Evolutionary conservation across 228 moss, liverwort and hornwort species (phyloP), one percentile per base, ranked within the genome.

Genomic region (Sphagnum fallax): DNA sequence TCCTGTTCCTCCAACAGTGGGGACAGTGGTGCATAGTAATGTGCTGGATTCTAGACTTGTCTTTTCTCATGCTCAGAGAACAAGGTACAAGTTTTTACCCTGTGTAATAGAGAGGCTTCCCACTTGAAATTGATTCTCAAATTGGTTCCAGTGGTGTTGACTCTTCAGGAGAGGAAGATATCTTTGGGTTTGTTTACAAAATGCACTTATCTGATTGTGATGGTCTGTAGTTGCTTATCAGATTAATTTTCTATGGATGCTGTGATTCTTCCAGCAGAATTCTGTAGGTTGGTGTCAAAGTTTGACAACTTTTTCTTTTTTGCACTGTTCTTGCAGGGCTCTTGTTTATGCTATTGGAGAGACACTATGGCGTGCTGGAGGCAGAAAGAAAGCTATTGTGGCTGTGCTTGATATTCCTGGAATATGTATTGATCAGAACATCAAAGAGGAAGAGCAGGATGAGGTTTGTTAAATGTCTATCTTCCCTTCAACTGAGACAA

Each of bases 341-440:
- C 80, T 98, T 72, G 87, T 98, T 53, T 82, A 90, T 66, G 98
- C 92, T 50, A 91, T 98, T 88, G 94, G 92, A 58, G 98, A 98
- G 79, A 90, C 98, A 50, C 77, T 98, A 60, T 98, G 98, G 98
- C 90, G 83, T 80, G 92, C 98, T 60, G 98, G 98, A 75, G 89
- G 86, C 48, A 88, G 86, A 75, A 75, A 73, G 52, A 89, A 84
- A 79, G 94, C 98, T 72, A 79, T 90, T 53, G 79, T 98, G 74
- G 89, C 93, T 72, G 82, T 94, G 58, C 84, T 98, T 52, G 98
- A 94, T 77, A 87, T 92, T 75, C 92, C 92, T 64, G 90, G 87
- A 78, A 75, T 89, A 49, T 75, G 77, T 76, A 74, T 66, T 57
- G 90, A 93, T 65, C 66, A 83, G 72, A 70, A 66, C 67, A 77